Evolutionary conservation across 2,329 filamentous ascomycete genomes (phyloP).

Genomic region (Scedosporium aurantiacum): DNA sequence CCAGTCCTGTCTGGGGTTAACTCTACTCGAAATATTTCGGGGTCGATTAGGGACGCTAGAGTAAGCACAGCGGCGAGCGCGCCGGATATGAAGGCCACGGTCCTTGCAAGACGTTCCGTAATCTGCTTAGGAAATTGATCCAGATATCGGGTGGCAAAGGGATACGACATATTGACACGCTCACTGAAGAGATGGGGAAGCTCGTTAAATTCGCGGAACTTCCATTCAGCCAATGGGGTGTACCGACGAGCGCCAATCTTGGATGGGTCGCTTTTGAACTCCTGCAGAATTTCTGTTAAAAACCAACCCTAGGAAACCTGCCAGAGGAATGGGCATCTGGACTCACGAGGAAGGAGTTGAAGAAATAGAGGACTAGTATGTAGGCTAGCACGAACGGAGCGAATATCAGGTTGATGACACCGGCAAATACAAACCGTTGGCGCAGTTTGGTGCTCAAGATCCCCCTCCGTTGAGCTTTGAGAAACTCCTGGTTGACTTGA

Average conservation of each 20-base stretch:
- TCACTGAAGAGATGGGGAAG: conserved; percentile 84
- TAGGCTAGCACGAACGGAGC: conserved; percentile 83
- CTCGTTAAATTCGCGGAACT: conserved; percentile 97
- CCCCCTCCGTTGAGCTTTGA: conserved; percentile 71
- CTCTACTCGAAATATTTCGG: conserved; percentile 86
- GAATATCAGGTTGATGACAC: conserved; percentile 74
- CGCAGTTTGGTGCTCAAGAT: conserved; percentile 69
- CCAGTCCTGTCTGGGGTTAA: conserved; percentile 80
- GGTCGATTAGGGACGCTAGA: conserved; percentile 74
- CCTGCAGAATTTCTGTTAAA: conserved; percentile 33
- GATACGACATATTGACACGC: conserved; percentile 86
- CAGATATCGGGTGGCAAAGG: conserved; percentile 82
- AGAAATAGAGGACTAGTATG: conserved; percentile 79
- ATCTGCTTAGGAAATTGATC: conserved; percentile 96
- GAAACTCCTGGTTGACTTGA: conserved; percentile 75
- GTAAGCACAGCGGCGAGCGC: conserved; percentile 79
- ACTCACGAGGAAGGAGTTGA: conserved; percentile 82
- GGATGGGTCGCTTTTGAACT: conserved; percentile 89
- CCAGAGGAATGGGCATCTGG: neutral
- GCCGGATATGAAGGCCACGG: conserved; percentile 78
- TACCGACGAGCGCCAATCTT: conserved; percentile 82
- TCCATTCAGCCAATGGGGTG: conserved; percentile 91
- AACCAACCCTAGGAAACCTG: neutral
- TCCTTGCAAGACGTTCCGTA: conserved; percentile 72
- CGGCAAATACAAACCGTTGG: conserved; percentile 69